Percentiles rank a stretch among this genome's conserved stretches.
Conservation (phyloP, 106 monocot species). For the Allium cepa region DNA sequence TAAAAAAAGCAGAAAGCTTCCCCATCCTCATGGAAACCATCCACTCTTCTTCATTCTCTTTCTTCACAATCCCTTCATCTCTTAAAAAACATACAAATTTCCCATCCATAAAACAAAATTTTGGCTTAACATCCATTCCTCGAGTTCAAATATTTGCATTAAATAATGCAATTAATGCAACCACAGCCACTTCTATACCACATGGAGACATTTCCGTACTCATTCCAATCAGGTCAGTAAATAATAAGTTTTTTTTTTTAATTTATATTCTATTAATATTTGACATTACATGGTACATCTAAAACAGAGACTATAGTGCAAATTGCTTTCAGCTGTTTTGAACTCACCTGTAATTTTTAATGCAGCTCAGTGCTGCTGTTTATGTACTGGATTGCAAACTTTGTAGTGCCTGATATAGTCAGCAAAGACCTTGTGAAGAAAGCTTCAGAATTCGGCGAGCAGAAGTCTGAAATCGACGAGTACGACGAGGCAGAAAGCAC, state of each 20-base stretch:
- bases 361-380: slow-evolving; percentile 16
- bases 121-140: not conserved
- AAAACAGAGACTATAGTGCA: no score
- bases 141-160: not conserved
- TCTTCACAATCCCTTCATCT: slow-evolving; percentile 1
- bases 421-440: slow-evolving; percentile 4
- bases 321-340: not conserved
- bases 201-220: slow-evolving; percentile 11
- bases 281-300: no score
- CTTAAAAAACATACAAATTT: not conserved
- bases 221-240: slow-evolving; percentile 7
- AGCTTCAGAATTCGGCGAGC: slow-evolving; percentile 1
- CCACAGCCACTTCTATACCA: not conserved
- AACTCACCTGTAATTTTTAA: not conserved
- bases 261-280: not conserved
- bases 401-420: slow-evolving; percentile 6
- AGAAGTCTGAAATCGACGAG: not conserved
- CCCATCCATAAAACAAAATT: not conserved
- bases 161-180: not conserved
- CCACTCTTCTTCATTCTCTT: not conserved
- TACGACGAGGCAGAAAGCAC: not conserved
- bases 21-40: slow-evolving; percentile 4
- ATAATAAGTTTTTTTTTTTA: not conserved
- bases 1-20: not conserved
- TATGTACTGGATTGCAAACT: slow-evolving; percentile 15